These are phyloP conservation scores for Nakazawaea holstii DNA, from an alignment of 805 yeast species.

Conservation along the genomic window DNA sequence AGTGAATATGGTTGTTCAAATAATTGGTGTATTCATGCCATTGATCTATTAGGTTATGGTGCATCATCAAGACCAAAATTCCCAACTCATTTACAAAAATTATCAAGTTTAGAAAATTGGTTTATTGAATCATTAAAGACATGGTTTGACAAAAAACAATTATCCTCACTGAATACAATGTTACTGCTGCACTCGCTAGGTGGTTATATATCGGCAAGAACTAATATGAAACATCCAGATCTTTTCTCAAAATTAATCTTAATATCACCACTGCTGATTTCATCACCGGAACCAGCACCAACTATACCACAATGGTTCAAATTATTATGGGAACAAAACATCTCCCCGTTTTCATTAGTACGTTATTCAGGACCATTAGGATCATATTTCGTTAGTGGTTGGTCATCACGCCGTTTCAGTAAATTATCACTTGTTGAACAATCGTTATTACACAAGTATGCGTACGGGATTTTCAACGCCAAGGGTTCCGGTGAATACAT, in stretches of 20 bases:
- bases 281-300: slow-evolving; percentile 37
- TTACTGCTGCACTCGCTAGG: slow-evolving; percentile 91
- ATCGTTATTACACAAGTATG: slow-evolving; percentile 63
- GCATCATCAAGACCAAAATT: slow-evolving; percentile 78
- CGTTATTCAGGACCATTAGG: slow-evolving; percentile 79
- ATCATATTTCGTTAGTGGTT: slow-evolving; percentile 78
- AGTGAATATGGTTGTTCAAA: slow-evolving; percentile 18
- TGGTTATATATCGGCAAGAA: slow-evolving; percentile 70
- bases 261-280: slow-evolving; percentile 88
- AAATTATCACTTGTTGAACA: slow-evolving; percentile 41
- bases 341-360: slow-evolving; percentile 81
- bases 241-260: slow-evolving; percentile 65
- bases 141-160: slow-evolving; percentile 49
- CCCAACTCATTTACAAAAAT: slow-evolving; percentile 30
- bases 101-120: slow-evolving; percentile 51
- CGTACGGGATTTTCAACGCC: slow-evolving; percentile 80
- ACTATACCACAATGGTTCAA: slow-evolving; percentile 73
- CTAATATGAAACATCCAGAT: slow-evolving; percentile 56
- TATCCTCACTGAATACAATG: slow-evolving; percentile 38
- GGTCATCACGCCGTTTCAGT: slow-evolving; percentile 82
- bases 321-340: slow-evolving; percentile 68
- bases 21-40: slow-evolving; percentile 71
- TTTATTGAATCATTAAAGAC: slow-evolving; percentile 58
- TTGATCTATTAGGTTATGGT: slow-evolving; percentile 90
- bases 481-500: slow-evolving; percentile 93